These are phyloP conservation scores for Sordariomycetes sp. DNA, from an alignment of 2,329 filamentous ascomycete species.

Conservation along the genomic window DNA sequence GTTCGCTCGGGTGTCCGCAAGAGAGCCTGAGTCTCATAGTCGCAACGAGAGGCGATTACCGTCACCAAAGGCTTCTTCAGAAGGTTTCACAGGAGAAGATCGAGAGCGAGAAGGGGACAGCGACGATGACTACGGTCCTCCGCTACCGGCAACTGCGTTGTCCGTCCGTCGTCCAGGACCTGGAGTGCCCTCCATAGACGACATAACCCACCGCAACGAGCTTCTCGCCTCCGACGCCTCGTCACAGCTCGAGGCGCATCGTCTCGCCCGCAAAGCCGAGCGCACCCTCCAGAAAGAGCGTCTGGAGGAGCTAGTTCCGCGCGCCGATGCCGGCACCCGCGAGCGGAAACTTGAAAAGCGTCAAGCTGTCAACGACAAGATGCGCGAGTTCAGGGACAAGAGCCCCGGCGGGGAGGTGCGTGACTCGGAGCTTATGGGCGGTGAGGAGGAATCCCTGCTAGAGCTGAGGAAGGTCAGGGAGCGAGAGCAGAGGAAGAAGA, in stretches of 20 bases:
- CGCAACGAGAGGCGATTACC: too few relatives aligned
- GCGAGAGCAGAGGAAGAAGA: constrained; percentile 63
- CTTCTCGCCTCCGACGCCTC: constrained; percentile 38
- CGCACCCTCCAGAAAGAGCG: constrained; percentile 58
- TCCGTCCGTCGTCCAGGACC: constrained; percentile 43
- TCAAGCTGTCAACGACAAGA: constrained; percentile 59
- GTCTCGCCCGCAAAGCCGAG: constrained; percentile 54
- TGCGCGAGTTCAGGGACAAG: constrained; percentile 63
- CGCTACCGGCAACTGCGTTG: constrained; percentile 12
- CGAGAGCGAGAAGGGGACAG: constrained; percentile 15
- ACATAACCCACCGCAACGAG: constrained; percentile 56
- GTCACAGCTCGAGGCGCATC: constrained; percentile 45
- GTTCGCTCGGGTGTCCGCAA: constrained; percentile 32
- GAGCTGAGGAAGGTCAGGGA: constrained; percentile 62
- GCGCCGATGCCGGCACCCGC: constrained; percentile 72
- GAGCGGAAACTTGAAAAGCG: constrained; percentile 86
- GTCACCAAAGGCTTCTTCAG: too few relatives aligned
- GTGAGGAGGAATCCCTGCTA: constrained; percentile 50
- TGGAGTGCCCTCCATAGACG: constrained; percentile 61
- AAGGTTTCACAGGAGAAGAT: constrained; percentile 7
- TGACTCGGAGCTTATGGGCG: constrained; percentile 73
- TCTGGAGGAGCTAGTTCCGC: constrained; percentile 73
- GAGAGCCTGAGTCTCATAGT: constrained; percentile 9
- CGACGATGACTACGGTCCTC: constrained; percentile 48
- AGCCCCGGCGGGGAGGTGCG: constrained; percentile 51